These are phyloP conservation scores for Corylus avellana DNA, from an alignment of 306 rosid species.

Conservation along the genomic window DNA sequence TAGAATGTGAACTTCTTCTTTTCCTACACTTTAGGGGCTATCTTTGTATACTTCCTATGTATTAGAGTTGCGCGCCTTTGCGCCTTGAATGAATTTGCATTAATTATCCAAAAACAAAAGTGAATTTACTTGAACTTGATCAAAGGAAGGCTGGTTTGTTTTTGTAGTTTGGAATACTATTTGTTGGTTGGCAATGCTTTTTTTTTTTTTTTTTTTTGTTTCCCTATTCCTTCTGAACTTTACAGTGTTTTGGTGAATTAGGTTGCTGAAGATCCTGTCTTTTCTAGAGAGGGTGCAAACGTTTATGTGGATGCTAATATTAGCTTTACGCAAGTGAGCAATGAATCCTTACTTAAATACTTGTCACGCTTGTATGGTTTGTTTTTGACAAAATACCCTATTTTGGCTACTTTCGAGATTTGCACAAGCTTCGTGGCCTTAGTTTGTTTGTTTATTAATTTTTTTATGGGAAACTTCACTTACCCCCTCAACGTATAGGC, in stretches of 20 bases:
- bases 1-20: background rate
- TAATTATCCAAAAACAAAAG: too few species aligned
- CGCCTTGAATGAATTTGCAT: too few species aligned
- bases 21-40: too few species aligned
- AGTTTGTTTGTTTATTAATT: background rate
- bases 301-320: conserved; percentile 83
- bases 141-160: background rate
- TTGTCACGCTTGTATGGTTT: conserved; percentile 8
- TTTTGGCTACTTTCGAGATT: background rate
- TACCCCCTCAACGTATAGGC: too few species aligned
- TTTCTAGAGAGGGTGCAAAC: conserved; percentile 85
- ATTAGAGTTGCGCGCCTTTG: too few species aligned
- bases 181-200: conserved; percentile 14
- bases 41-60: too few species aligned
- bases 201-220: conserved; percentile 7
- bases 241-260: conserved; percentile 38
- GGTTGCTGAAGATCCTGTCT: conserved; percentile 83
- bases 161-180: conserved; percentile 7
- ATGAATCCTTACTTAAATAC: conserved; percentile 16
- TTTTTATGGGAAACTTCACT: too few species aligned
- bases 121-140: background rate
- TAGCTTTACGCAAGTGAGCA: conserved; percentile 90
- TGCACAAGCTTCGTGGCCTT: background rate
- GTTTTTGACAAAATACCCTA: background rate
- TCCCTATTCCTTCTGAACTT: conserved; percentile 24